Evolutionary conservation across 148 eudicot species (phyloP).

Genomic region (Salicornia ramosissima): DNA sequence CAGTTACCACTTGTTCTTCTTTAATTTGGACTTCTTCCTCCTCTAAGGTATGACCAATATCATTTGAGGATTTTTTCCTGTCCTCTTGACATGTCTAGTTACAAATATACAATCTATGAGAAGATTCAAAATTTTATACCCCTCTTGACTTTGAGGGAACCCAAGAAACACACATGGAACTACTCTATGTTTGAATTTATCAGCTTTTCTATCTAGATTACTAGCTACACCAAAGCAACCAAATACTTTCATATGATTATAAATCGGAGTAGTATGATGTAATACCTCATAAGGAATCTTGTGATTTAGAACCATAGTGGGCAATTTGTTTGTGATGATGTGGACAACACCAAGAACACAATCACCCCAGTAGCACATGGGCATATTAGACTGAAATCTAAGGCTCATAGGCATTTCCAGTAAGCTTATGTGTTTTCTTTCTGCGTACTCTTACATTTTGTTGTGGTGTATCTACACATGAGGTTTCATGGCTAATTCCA

Average conservation of each 20-base stretch:
- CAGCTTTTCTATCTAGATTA: not conserved
- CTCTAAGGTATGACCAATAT: too few species aligned
- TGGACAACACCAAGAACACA: too few species aligned
- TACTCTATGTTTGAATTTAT: slow-evolving; percentile 1
- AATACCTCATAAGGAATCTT: not conserved
- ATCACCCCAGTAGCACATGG: too few species aligned
- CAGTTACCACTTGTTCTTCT: too few species aligned
- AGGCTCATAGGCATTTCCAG: not conserved
- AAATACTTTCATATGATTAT: not conserved
- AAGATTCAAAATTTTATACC: not conserved
- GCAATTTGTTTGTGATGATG: too few species aligned
- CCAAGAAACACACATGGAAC: not conserved
- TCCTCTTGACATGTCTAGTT: not conserved
- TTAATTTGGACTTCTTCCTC: too few species aligned
- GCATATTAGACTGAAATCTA: not conserved
- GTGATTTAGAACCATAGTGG: too few species aligned
- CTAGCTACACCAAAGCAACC: not conserved
- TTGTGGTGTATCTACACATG: too few species aligned
- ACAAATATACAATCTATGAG: not conserved
- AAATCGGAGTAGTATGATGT: not conserved
- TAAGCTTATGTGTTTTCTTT: too few species aligned
- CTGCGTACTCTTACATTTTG: too few species aligned
- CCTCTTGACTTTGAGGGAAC: not conserved
- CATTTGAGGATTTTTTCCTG: too few species aligned
- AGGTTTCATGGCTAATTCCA: not conserved